Percentiles rank a stretch among this genome's conserved stretches.
Evolutionary conservation across 345 rosid genomes (phyloP).

Genomic region (Syzygium aromaticum): DNA sequence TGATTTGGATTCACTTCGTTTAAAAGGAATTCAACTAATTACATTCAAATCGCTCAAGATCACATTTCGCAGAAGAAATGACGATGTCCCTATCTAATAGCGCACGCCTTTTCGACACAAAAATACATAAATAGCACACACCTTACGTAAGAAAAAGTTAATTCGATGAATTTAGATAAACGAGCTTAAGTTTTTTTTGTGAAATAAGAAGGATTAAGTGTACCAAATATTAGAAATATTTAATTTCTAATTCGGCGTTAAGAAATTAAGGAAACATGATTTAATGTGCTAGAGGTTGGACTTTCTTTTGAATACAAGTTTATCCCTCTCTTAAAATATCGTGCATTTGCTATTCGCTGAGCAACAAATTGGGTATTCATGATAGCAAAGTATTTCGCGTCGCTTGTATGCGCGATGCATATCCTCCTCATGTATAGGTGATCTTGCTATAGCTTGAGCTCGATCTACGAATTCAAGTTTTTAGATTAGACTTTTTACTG

Average conservation of each 20-base stretch:
- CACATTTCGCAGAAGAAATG: rapidly evolving
- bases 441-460: neutral
- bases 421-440: rapidly evolving
- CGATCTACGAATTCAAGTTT: neutral
- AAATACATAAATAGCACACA: neutral
- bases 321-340: neutral
- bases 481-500: neutral
- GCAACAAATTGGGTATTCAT: rapidly evolving
- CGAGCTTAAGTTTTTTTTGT: neutral
- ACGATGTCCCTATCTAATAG: neutral
- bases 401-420: rapidly evolving
- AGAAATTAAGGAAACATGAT: neutral
- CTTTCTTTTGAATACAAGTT: neutral
- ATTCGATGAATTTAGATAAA: neutral
- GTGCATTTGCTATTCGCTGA: rapidly evolving
- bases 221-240: neutral
- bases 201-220: neutral
- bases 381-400: rapidly evolving
- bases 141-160: neutral
- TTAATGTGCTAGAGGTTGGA: too few species aligned
- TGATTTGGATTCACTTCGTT: too few species aligned
- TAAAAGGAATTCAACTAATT: neutral
- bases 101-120: rapidly evolving
- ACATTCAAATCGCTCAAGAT: neutral
- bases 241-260: neutral